These are phyloP conservation scores for Phyllachora maydis DNA, from an alignment of 2,329 filamentous ascomycete genomes.

Conservation along the genomic window DNA sequence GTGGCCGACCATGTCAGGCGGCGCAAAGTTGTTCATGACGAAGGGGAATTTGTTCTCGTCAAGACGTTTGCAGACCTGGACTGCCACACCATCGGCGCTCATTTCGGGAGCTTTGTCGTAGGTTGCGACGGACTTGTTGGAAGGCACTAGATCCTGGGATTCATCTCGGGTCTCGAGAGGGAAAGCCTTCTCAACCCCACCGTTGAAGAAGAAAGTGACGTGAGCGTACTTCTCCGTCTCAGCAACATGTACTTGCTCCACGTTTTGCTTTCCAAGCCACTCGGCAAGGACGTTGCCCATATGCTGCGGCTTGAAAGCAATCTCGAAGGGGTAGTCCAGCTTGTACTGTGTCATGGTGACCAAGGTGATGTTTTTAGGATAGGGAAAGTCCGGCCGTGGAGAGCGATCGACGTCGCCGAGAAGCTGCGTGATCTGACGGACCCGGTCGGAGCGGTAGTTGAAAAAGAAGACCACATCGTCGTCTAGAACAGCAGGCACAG, in stretches of 20 bases:
- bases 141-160: slow-evolving; percentile 56
- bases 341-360: slow-evolving; percentile 99
- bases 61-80: slow-evolving; percentile 78
- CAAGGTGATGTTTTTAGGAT: slow-evolving; percentile 77
- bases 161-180: slow-evolving; percentile 80
- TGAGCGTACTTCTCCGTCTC: slow-evolving; percentile 99
- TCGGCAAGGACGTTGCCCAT: slow-evolving; percentile 99
- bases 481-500: slow-evolving; percentile 40
- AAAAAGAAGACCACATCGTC: slow-evolving; percentile 97
- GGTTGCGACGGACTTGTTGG: slow-evolving; percentile 74
- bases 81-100: slow-evolving; percentile 76
- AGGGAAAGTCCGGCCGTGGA: slow-evolving; percentile 75
- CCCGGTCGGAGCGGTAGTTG: slow-evolving; percentile 98
- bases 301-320: slow-evolving; percentile 83
- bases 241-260: slow-evolving; percentile 89
- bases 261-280: slow-evolving; percentile 74
- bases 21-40: slow-evolving; percentile 99
- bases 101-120: slow-evolving; percentile 93
- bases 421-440: slow-evolving; percentile 87
- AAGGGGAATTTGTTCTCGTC: slow-evolving; percentile 77
- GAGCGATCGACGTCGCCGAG: slow-evolving; percentile 84
- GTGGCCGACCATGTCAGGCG: slow-evolving; percentile 98
- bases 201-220: slow-evolving; percentile 99
- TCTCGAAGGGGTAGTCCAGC: slow-evolving; percentile 73
- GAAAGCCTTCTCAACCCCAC: slow-evolving; percentile 92